phyloP scores from a whole-genome alignment of 768 basidiomycete genomes.

The Lentinula guzmanii region DNA sequence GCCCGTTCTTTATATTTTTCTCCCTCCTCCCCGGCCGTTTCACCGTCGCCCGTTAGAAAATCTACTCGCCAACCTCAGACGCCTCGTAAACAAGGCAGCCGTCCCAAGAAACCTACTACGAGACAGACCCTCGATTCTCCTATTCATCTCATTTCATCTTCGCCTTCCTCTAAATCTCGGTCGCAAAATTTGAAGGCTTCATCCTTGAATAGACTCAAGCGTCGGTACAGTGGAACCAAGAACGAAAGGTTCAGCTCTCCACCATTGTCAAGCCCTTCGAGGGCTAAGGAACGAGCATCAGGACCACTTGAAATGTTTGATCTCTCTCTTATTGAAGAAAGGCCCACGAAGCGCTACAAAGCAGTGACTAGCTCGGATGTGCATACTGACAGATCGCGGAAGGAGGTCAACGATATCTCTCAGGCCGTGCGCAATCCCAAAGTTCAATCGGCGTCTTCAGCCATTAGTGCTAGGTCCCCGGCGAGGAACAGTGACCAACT shows the following conservation, averaged over 20 bases:
- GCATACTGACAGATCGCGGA: neutral
- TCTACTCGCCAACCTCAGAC: neutral
- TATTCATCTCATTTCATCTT: neutral
- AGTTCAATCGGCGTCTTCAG: neutral
- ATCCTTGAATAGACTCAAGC: neutral
- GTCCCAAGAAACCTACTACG: neutral
- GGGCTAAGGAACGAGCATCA: neutral
- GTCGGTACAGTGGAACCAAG: neutral
- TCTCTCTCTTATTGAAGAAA: neutral
- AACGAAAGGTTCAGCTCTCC: neutral
- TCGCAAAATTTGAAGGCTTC: neutral
- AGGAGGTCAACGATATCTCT: neutral
- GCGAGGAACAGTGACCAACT: neutral
- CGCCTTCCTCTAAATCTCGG: neutral
- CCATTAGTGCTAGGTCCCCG: neutral
- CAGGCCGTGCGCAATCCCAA: neutral
- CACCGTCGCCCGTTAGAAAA: neutral
- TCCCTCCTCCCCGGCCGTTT: neutral
- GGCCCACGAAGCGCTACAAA: neutral
- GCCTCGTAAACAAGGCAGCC: neutral
- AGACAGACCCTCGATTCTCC: neutral
- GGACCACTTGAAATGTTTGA: neutral
- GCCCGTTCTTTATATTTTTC: conserved; percentile 2
- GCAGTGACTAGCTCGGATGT: neutral
- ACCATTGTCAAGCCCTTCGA: neutral